These are phyloP conservation scores for Lepidium aucheri DNA, from an alignment of 345 rosid species.

Conservation along the genomic window DNA sequence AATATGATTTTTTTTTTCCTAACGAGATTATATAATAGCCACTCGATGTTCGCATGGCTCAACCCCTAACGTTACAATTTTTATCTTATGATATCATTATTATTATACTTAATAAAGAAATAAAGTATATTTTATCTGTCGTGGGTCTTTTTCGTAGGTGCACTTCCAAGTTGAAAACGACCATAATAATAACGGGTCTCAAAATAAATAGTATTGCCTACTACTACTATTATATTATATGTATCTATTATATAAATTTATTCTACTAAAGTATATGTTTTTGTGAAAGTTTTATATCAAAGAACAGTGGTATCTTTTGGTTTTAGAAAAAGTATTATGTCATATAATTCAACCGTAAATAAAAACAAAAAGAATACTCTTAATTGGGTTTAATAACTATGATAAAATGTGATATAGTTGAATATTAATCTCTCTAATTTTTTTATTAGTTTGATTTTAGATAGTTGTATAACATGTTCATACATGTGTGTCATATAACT, in stretches of 20 bases:
- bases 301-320: background rate
- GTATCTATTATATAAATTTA: no score
- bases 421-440: no score
- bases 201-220: background rate
- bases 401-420: no score
- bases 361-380: background rate
- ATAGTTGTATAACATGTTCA: no score
- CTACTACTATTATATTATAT: background rate
- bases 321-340: background rate
- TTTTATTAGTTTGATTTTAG: no score
- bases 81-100: background rate
- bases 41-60: constrained; percentile 25
- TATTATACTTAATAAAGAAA: background rate
- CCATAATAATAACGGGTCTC: constrained; percentile 6
- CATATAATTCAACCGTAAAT: background rate
- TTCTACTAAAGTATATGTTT: background rate
- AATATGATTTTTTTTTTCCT: constrained; percentile 22
- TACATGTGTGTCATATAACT: no score
- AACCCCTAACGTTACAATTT: constrained; percentile 21
- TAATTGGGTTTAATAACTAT: background rate
- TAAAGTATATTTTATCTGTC: constrained; percentile 11
- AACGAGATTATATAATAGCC: constrained; percentile 19
- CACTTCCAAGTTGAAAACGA: constrained; percentile 23
- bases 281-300: background rate
- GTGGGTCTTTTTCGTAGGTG: constrained; percentile 20